Evolutionary conservation across 306 rosid species (phyloP), one percentile per base, ranked within the genome.

Genomic region (Sindora glabra): DNA sequence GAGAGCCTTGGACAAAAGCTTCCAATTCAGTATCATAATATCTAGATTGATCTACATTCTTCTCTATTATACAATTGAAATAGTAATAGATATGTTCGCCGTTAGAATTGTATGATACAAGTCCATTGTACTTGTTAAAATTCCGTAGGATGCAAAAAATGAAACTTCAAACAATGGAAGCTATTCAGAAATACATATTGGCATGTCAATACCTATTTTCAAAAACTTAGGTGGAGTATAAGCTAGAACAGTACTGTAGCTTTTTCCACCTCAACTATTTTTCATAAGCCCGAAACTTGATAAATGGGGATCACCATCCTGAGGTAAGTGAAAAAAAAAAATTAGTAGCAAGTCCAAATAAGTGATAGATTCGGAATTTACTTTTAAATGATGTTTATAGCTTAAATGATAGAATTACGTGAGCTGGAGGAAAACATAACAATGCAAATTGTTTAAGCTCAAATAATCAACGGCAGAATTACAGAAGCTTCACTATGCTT

Each of bases 201-300:
- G 40, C 17, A 67, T 21, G 57, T 19, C 19, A 36, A 40, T 73
- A 85, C 96, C 98, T 67, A 96, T 91, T 21, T 95, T 86, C 69
- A 91, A 77, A 76, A 91, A 91, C 65, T 91, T 96, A 2, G 98
- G 98, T 37, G 98, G 98, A 49, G 96, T 91, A 56, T 91, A 88
- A 32, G 95, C 96, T 49, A 91, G 68, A 62, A 87, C 88, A 52
- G 98, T 91, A 26, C 98, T 91, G 71, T 91, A 91, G 86, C 98
- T 91, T 81, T 91, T 91, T 47, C 98, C 98, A 57, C 85, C 98
- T 47, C 89, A 84, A 49, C 98, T 91, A 59, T 91, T 91, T 74
- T 91, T 91, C 83, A 91, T 91, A 15, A 91, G 88, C 54, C 98
- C 98, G 32, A 91, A 88, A 81, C 96, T 85, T 18, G 98, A 91